These are phyloP conservation scores for carrot (Daucus carota) DNA, from an alignment of 129 eudicot genomes.

Conservation along the genomic window DNA sequence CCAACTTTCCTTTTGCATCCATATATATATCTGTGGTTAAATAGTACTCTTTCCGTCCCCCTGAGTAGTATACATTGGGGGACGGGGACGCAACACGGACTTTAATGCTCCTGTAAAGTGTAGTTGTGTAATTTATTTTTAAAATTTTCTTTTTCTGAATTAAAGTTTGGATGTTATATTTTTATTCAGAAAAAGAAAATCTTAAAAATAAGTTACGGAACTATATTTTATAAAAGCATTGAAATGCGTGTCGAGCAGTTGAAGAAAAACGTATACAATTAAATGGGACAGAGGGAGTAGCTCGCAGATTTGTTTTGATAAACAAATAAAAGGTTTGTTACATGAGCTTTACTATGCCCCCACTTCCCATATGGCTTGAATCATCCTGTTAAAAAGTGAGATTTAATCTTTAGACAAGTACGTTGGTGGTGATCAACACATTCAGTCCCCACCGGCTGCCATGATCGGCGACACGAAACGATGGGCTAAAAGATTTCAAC, in stretches of 20 bases:
- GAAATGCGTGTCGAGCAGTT: too few species aligned
- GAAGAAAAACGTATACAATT: too few species aligned
- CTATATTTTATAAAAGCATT: too few species aligned
- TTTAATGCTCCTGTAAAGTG: too few species aligned
- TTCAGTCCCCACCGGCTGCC: slow-evolving; percentile 32
- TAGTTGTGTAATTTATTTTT: too few species aligned
- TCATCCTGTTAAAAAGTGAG: not conserved
- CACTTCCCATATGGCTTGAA: not conserved
- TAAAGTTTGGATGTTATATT: too few species aligned
- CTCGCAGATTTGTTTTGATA: not conserved
- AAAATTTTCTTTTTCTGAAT: too few species aligned
- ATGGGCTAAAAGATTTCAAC: slow-evolving; percentile 56
- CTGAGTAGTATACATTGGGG: too few species aligned
- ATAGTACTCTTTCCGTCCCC: slow-evolving; percentile 10
- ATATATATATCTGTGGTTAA: not conserved
- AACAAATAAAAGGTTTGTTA: slow-evolving; percentile 21
- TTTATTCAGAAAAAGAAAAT: too few species aligned
- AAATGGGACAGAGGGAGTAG: too few species aligned
- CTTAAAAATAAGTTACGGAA: too few species aligned
- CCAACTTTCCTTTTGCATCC: not conserved
- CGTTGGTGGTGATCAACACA: slow-evolving; percentile 20
- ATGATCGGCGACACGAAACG: slow-evolving; percentile 41
- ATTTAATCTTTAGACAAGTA: slow-evolving; percentile 6
- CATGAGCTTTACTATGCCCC: not conserved
- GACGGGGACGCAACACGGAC: too few species aligned